Evolutionary conservation across 1,284 basidiomycete species (phyloP).

Genomic region (Coniferiporia weirii): DNA sequence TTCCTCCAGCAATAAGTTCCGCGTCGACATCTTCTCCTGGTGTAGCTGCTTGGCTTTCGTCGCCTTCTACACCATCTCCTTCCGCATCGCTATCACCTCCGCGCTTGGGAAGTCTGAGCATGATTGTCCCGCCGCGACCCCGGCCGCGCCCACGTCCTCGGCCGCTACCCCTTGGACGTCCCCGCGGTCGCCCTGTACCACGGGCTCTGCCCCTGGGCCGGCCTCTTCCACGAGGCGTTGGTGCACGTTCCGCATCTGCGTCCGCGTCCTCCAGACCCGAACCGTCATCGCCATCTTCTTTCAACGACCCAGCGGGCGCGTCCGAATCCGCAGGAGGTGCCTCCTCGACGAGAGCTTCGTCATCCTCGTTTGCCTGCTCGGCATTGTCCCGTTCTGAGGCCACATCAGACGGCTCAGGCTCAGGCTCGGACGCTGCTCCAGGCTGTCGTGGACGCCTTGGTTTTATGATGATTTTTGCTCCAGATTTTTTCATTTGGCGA

Average conservation of each 20-base stretch:
- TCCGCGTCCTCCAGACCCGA: slow-evolving; percentile 21
- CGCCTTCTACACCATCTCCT: slow-evolving; percentile 39
- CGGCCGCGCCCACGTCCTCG: slow-evolving; percentile 36
- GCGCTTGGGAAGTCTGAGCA: slow-evolving; percentile 29
- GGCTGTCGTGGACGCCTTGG: slow-evolving; percentile 33
- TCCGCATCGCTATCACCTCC: slow-evolving; percentile 47
- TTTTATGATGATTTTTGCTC: slow-evolving; percentile 49
- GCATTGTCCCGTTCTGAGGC: slow-evolving; percentile 15
- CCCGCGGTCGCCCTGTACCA: slow-evolving; percentile 19
- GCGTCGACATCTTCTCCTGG: slow-evolving; percentile 27
- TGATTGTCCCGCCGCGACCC: slow-evolving; percentile 37
- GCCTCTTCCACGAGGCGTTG: slow-evolving; percentile 27
- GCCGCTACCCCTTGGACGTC: slow-evolving; percentile 17
- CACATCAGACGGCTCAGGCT: slow-evolving; percentile 9
- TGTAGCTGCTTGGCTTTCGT: slow-evolving; percentile 18
- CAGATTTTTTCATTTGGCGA: slow-evolving; percentile 16
- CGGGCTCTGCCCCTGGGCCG: slow-evolving; percentile 27
- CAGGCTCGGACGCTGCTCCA: slow-evolving; percentile 22
- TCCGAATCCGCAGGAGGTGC: slow-evolving; percentile 17
- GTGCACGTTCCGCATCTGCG: slow-evolving; percentile 21
- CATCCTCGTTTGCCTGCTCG: slow-evolving; percentile 19
- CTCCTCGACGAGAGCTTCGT: slow-evolving; percentile 14
- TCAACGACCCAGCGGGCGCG: slow-evolving; percentile 14
- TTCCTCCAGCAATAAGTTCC: slow-evolving; percentile 48
- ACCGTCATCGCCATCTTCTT: slow-evolving; percentile 20